Conservation (phyloP, 306 rosid genomes). For the Cicer pinnatifidum region DNA sequence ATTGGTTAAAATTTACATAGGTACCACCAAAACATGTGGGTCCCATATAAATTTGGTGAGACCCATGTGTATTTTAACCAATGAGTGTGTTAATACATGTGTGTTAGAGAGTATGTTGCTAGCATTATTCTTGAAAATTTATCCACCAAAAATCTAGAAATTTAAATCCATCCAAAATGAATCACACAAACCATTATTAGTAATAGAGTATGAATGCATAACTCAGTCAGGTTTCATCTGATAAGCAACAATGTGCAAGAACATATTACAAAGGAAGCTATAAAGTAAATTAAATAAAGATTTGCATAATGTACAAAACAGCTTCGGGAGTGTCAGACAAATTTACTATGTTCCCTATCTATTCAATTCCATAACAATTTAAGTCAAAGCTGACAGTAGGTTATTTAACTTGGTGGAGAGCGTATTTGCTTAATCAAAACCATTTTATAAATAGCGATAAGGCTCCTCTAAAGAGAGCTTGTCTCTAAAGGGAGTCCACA, state of each 20-base stretch:
- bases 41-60: no score
- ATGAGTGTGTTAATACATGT: no score
- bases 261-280: neutral
- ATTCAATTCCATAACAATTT: neutral
- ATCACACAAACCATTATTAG: neutral
- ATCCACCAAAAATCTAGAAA: neutral
- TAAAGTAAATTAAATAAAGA: neutral
- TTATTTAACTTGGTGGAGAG: neutral
- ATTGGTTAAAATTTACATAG: no score
- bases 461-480: constrained; percentile 2
- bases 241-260: no score
- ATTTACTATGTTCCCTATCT: neutral
- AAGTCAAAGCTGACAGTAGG: constrained; percentile 2
- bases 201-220: no score
- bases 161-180: neutral
- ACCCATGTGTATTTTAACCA: no score
- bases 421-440: neutral
- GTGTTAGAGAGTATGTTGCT: no score
- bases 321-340: neutral
- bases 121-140: neutral
- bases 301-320: neutral
- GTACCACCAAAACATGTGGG: no score
- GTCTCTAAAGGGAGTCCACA: neutral
- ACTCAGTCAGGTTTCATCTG: no score
- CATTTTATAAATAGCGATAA: neutral